Conservation (phyloP, 2,329 filamentous ascomycete genomes). For the Ramichloridium luteum region DNA sequence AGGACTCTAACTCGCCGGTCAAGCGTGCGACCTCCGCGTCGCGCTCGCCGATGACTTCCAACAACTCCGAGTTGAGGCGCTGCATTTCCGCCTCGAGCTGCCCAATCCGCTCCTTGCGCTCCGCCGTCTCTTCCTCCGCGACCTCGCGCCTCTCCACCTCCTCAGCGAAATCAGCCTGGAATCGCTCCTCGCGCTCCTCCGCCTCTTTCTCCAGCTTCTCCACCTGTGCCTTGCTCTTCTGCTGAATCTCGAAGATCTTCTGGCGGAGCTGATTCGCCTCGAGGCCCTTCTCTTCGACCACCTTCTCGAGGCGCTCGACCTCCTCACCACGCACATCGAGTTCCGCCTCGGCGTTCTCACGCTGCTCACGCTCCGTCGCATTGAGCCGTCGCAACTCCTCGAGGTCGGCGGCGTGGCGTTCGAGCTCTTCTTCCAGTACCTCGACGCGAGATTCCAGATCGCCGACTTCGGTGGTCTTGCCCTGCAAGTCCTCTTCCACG, state of each 20-base stretch:
- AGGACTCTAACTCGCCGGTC: conserved; percentile 16
- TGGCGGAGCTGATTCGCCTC: conserved; percentile 37
- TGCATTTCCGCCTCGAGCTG: conserved; percentile 26
- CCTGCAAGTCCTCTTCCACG: conserved; percentile 28
- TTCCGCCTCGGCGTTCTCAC: conserved; percentile 31
- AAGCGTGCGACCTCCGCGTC: conserved; percentile 19
- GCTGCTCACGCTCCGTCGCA: conserved; percentile 31
- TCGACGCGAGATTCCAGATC: conserved; percentile 28
- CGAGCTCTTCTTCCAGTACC: conserved; percentile 22
- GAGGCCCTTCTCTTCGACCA: conserved; percentile 30
- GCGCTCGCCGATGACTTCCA: conserved; percentile 16
- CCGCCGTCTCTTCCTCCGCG: conserved; percentile 26
- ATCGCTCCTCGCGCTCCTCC: conserved; percentile 29
- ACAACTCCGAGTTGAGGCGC: conserved; percentile 21
- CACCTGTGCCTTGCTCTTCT: conserved; percentile 29
- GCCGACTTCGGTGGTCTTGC: conserved; percentile 26
- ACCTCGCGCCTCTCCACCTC: conserved; percentile 29
- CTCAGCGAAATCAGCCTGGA: conserved; percentile 26
- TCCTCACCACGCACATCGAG: conserved; percentile 31
- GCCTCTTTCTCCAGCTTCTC: conserved; percentile 26
- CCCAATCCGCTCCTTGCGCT: conserved; percentile 24
- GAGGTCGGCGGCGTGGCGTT: conserved; percentile 23
- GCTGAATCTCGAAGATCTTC: conserved; percentile 36
- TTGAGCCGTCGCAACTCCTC: conserved; percentile 26
- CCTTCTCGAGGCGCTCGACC: conserved; percentile 30